phyloP scores from a whole-genome alignment of 345 rosid species.

The Eucalyptus regnans region DNA sequence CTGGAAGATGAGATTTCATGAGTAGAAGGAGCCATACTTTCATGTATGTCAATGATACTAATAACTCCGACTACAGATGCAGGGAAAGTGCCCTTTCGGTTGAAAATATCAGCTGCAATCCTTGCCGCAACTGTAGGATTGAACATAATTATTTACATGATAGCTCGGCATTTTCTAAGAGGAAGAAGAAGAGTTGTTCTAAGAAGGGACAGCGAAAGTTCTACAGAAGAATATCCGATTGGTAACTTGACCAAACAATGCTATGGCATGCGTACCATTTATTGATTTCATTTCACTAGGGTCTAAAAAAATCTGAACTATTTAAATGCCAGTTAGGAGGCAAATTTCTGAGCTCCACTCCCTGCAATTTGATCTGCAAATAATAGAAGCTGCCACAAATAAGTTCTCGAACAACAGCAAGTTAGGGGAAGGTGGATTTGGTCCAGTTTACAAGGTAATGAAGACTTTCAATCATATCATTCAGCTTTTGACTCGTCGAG shows the following conservation, averaged over 20 bases:
- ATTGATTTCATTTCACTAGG: neutral
- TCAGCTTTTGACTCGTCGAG: neutral
- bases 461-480: neutral
- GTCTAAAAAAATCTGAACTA: neutral
- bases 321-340: neutral
- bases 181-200: neutral
- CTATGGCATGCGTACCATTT: neutral
- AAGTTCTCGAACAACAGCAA: slow-evolving; percentile 13
- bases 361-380: neutral
- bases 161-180: neutral
- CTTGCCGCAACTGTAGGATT: neutral
- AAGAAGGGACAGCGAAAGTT: neutral
- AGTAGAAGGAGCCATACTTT: neutral
- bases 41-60: neutral
- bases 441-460: neutral
- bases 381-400: slow-evolving; percentile 15
- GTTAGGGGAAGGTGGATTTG: neutral
- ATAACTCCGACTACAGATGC: neutral
- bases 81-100: neutral
- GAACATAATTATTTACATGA: neutral
- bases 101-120: neutral
- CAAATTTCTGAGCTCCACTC: neutral
- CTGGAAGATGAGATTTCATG: neutral
- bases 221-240: neutral
- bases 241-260: neutral